Percentiles rank a stretch among this genome's conserved stretches.
Evolutionary conservation across 2,329 filamentous ascomycete species (phyloP).

Genomic region (Alternaria sp.): DNA sequence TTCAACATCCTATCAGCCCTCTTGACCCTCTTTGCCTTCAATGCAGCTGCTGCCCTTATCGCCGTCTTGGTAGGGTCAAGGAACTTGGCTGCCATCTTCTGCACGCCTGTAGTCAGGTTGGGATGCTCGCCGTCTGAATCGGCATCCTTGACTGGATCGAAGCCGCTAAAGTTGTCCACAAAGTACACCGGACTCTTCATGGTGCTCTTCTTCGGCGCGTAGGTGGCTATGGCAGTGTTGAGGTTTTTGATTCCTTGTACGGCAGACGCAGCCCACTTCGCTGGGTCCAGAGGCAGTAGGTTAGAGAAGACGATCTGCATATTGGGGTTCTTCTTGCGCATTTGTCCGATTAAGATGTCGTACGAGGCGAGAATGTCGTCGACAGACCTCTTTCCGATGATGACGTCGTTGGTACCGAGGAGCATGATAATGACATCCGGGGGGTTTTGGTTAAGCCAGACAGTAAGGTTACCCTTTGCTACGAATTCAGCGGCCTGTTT

Average conservation of each 20-base stretch:
- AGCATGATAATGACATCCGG: constrained; percentile 60
- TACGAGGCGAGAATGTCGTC: constrained; percentile 52
- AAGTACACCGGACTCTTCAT: constrained; percentile 34
- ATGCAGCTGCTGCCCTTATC: constrained; percentile 25
- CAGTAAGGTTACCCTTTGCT: constrained; percentile 49
- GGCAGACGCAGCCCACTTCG: constrained; percentile 29
- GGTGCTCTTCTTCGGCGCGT: constrained; percentile 33
- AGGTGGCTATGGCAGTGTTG: constrained; percentile 29
- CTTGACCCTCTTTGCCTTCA: constrained; percentile 15
- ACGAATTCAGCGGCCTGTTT: constrained; percentile 53
- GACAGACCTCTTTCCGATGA: constrained; percentile 43
- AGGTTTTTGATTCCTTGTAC: constrained; percentile 30
- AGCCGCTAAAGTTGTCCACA: constrained; percentile 43
- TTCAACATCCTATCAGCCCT: background rate
- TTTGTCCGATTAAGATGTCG: constrained; percentile 52
- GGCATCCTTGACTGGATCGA: constrained; percentile 42
- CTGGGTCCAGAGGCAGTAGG: constrained; percentile 39
- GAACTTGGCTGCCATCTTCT: constrained; percentile 44
- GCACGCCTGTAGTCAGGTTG: constrained; percentile 36
- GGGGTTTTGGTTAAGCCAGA: constrained; percentile 51
- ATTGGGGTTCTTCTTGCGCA: constrained; percentile 53
- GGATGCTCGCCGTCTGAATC: constrained; percentile 46
- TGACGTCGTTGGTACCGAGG: constrained; percentile 57
- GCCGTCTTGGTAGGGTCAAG: constrained; percentile 28
- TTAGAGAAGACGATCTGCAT: constrained; percentile 53